Evolutionary conservation across 768 basidiomycete genomes (phyloP), one percentile per base, ranked within the genome.

Genomic region (Lentinula guzmanii): DNA sequence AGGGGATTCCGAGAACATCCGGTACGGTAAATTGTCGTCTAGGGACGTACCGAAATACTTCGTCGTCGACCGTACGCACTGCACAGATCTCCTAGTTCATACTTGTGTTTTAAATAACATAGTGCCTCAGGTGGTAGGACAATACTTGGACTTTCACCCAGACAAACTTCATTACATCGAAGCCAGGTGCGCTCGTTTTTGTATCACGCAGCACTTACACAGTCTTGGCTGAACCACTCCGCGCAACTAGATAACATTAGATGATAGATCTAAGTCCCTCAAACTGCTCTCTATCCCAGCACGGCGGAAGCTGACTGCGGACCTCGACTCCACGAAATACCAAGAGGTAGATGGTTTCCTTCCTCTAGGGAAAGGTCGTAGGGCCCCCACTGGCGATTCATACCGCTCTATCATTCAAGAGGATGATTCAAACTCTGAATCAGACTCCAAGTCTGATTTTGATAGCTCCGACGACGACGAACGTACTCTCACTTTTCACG

Each of bases 321-420:
- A 78, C 42, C 62, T 71, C 48, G 69, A 75, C 60, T 67, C 66
- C 53, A 72, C 76, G 65, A 84, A 79, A 66, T 83, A 86, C 67
- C 74, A 82, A 61, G 89, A 90, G 70, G 68, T 79, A n/a, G 82
- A 89, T 63, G 89, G 88, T 8, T 86, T 89, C 67, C 74, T 91
- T 33, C 82, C 77, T 16, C 78, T 85, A 15, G 72, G 33, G 10
- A 34, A 51, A 60, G 45, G 73, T 15, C 69, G 70, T n/a, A 61
- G 71, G 58, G 62, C 64, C 56, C 64, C 66, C 45, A 52, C 65
- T 41, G 65, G 62, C 10, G 73, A 79, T 58, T 76, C 77, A 13
- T 85, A 88, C 65, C 82, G 83, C 35, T 80, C 83, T 9, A 83
- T 86, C 62, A 75, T 70, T 11, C 7, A 60, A 65, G 43, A 67